phyloP scores from a whole-genome alignment of 2,329 filamentous ascomycete species.

The Apiospora kogelbergensis region DNA sequence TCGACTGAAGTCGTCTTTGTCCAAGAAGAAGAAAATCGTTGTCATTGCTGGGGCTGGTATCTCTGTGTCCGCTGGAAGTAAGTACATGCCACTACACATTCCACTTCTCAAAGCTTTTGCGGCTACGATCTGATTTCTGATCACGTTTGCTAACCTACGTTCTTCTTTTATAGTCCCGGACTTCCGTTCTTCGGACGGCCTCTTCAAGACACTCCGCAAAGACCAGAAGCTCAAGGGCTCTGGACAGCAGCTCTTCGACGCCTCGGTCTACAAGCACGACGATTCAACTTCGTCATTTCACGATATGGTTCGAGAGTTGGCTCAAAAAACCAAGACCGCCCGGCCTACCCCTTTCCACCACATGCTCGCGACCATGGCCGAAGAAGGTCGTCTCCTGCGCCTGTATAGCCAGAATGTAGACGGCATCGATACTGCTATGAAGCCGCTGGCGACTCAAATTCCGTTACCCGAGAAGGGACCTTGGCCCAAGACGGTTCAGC shows the following conservation, averaged over 20 bases:
- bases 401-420: conserved; percentile 98
- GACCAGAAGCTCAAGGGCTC: conserved; percentile 92
- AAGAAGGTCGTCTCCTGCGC: conserved; percentile 82
- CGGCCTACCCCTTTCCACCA: conserved; percentile 89
- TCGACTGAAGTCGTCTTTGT: conserved; percentile 70
- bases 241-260: conserved; percentile 94
- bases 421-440: conserved; percentile 83
- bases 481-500: conserved; percentile 90
- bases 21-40: conserved; percentile 93
- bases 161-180: conserved; percentile 68
- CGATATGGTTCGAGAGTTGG: conserved; percentile 90
- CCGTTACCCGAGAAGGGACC: conserved; percentile 81
- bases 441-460: conserved; percentile 76
- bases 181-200: conserved; percentile 86
- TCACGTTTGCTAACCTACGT: conserved; percentile 21
- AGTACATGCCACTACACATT: conserved; percentile 18
- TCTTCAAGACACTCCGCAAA: conserved; percentile 82
- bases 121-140: neutral
- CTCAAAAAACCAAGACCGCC: conserved; percentile 73
- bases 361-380: conserved; percentile 83
- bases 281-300: conserved; percentile 88
- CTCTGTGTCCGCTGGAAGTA: conserved; percentile 86
- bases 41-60: conserved; percentile 96
- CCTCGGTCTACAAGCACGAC: conserved; percentile 94
- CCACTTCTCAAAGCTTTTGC: conserved; percentile 21